Base-by-base conservation (phyloP, 192 early-diverging fungal genomes). In the Entomortierella lignicola region DNA sequence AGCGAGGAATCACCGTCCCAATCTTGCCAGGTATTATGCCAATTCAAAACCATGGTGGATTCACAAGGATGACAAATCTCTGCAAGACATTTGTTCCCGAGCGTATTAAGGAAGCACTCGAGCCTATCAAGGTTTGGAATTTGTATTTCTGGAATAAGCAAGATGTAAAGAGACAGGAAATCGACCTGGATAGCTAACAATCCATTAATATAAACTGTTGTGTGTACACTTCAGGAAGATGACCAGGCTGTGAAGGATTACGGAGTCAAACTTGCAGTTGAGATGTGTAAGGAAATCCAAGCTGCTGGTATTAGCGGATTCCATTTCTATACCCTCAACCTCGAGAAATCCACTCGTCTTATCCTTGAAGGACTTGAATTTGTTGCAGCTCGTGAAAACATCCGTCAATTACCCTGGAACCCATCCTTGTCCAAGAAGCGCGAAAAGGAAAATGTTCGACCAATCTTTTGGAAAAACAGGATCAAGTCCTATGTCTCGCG, bases 391-490 rank as follows among this genome's bases (percentile, higher is more conserved):
- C 63, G 85, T 48, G 91, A 94, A 61, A 82, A 80, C 30, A 86
- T 86, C 30, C 89, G 91, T 31, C 91, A 89, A 2, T 80, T 95
- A 48, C 93, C 94, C 23, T 95, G 93, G 93, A 93, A 89, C 66
- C 92, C 93, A 71, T 83, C 83, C 13, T 58, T 86, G 37, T 73
- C 72, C 21, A 71, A 85, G 52, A 95, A 94, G 58, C 91, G 95
- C 53, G 90, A 93, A 31, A 93, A 94, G 74, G 98, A 99, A 84
- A 96, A 91, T 64, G 98, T 99, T 51, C 94, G 98, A 27, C 98
- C 98, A 25, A 99, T 99, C 74, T 98, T 98, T 66, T 99, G 98
- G 98, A 91, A 92, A 82, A 98, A 99, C 89, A 91, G 96, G 44
- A 90, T 93, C 41, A 89, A 92, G 70, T 93, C 91, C 82, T 98